Base-by-base conservation (phyloP, 306 rosid genomes). In the Prunus armeniaca region DNA sequence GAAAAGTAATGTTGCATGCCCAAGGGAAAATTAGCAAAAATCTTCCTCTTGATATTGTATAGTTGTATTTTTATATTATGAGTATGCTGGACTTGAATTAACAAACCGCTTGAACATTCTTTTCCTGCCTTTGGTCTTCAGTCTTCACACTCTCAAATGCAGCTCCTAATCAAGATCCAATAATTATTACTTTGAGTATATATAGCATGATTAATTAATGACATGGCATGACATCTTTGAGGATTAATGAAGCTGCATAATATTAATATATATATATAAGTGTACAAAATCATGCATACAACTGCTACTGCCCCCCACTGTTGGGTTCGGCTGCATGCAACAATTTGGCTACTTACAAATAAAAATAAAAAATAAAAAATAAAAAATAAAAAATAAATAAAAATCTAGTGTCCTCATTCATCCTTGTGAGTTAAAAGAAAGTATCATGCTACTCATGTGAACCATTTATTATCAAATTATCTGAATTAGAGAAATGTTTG, bases 361-460 rank as follows among this genome's bases (percentile, higher is more conserved):
- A n/a, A 4, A 32, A 38, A 38, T 6, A 38, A 32, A 34, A 34
- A 34, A 34, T 32, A 5, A 51, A 15, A n/a, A n/a, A n/a, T n/a
- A n/a, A n/a, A 4, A 32, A 38, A 38, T 6, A 38, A 32, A 34
- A 34, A 34, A 34, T 32, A 5, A 51, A 15, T 17, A 15, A 52
- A 69, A 24, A 24, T 24, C n/a, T 18, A n/a, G 49, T 18, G 8
- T 56, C 25, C 25, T 20, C 56, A 2, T 67, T 20, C 22, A 12
- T 5, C 17, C 18, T 12, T 25, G 49, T 25, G 62, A 34, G n/a
- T 22, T n/a, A 20, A 38, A 71, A 46, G 38, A 13, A 10, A 11
- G 9, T 22, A 51, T 55, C 65, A 71, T 55, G 75, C 32, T 20
- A 71, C 57, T 71, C 75, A 55, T 24, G 75, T 71, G 75, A 55